Conservation (phyloP, 768 basidiomycete genomes). For the Leccinum obscurum region DNA sequence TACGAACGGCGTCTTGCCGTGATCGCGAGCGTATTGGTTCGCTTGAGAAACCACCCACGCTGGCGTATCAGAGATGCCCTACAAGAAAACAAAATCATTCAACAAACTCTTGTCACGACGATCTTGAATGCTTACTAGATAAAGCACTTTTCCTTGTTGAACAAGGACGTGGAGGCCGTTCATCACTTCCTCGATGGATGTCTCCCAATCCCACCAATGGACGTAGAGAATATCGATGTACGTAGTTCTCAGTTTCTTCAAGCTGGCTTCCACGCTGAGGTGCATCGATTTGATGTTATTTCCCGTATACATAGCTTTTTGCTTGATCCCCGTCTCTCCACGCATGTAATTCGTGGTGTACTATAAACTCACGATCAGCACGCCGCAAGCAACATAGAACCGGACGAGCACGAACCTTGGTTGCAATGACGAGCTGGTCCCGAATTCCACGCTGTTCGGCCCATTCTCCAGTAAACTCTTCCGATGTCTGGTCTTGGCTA, state of each 20-base stretch:
- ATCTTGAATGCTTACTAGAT: neutral
- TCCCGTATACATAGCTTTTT: too few species aligned
- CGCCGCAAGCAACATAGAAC: neutral
- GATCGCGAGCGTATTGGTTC: neutral
- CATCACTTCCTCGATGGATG: slow-evolving; percentile 48
- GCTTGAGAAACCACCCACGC: neutral
- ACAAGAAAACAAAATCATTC: neutral
- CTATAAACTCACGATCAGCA: slow-evolving; percentile 17
- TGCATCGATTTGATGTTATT: slow-evolving; percentile 35
- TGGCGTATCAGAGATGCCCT: neutral
- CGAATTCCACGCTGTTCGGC: slow-evolving; percentile 42
- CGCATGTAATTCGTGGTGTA: slow-evolving; percentile 30
- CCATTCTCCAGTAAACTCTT: slow-evolving; percentile 54
- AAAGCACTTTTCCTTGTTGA: neutral
- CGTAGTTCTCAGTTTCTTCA: slow-evolving; percentile 54
- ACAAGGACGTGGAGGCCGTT: neutral
- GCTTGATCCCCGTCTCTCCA: too few species aligned
- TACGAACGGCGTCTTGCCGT: too few species aligned
- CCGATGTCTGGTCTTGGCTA: slow-evolving; percentile 57
- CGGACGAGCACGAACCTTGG: slow-evolving; percentile 28
- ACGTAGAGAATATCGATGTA: slow-evolving; percentile 60
- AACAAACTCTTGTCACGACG: neutral
- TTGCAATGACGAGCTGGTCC: slow-evolving; percentile 48
- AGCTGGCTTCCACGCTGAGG: slow-evolving; percentile 32
- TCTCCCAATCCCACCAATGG: slow-evolving; percentile 51